Base-by-base conservation (phyloP, 495 filamentous ascomycete genomes). In the Hypoxylon trugodes region DNA sequence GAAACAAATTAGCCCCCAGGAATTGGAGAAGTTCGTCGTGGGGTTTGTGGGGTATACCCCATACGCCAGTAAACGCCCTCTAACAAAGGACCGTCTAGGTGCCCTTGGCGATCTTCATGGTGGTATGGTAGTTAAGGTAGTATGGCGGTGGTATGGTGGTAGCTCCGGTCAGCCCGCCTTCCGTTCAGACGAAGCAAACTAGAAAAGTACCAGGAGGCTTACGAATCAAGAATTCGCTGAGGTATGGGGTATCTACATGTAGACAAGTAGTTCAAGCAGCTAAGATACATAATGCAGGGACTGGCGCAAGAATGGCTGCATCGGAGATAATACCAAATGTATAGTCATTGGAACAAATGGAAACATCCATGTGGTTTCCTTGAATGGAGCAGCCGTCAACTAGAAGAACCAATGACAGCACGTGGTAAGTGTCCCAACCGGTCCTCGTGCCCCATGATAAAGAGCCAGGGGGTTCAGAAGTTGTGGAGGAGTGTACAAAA, bases 1-100 rank as follows among this genome's bases (percentile, higher is more conserved):
- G 52, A 53, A 26, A 62, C 49, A 19, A 53, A 28, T n/a, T 38
- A 45, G 35, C 52, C 64, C 46, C 64, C 58, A 54, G 64, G 30
- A 67, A 59, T 67, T 67, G 64, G 64, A 67, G 64, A 67, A 62
- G 48, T 59, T 67, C 64, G 64, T 67, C n/a, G n/a, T n/a, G n/a
- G 58, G 64, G 64, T 58, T 62, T 67, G 64, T 67, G 64, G 64
- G 64, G 64, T 67, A 67, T 59, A 62, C 58, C 50, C 58, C 64
- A 62, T 67, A 22, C 18, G 7, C 25, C 41, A 26, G 37, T 4
- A 21, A 15, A 19, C 3, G 10, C 22, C 33, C 18, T 41, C 9
- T 8, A 16, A n/a, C 21, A 30, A n/a, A 55, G 55, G 45, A 38
- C 41, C 46, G 26, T 66, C 58, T 58, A 67, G 64, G 45, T 61